Conservation (phyloP, 2,329 filamentous ascomycete species). For the Tolypocladium cylindrosporum region DNA sequence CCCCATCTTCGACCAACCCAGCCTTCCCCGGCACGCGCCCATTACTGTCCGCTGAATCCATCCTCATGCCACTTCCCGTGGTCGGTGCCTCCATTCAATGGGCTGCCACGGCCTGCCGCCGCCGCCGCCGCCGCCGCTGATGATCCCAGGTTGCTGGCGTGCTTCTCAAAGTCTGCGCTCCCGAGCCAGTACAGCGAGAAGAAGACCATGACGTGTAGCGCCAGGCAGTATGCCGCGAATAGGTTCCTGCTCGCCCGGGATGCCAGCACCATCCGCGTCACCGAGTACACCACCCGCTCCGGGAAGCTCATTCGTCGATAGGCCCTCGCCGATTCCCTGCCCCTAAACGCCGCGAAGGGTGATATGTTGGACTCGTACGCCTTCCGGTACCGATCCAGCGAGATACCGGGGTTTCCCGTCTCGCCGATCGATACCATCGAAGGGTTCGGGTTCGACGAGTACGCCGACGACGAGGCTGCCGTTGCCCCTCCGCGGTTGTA, state of each 20-base stretch:
- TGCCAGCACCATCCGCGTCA: slow-evolving; percentile 83
- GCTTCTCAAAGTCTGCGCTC: slow-evolving; percentile 52
- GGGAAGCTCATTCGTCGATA: slow-evolving; percentile 90
- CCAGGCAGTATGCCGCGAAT: slow-evolving; percentile 86
- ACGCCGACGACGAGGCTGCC: slow-evolving; percentile 54
- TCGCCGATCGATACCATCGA: slow-evolving; percentile 55
- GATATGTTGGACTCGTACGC: slow-evolving; percentile 94
- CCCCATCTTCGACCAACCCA: not conserved
- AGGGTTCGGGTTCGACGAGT: slow-evolving; percentile 62
- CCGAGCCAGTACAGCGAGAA: slow-evolving; percentile 79
- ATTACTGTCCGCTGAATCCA: slow-evolving; percentile 36
- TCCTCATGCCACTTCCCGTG: slow-evolving; percentile 50
- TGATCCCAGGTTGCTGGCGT: slow-evolving; percentile 47
- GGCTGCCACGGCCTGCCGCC: slow-evolving; percentile 27
- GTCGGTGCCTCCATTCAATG: slow-evolving; percentile 12
- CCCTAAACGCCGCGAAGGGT: slow-evolving; percentile 89
- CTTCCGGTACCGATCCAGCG: slow-evolving; percentile 76
- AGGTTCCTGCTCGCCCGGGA: slow-evolving; percentile 86
- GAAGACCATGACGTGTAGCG: slow-evolving; percentile 80
- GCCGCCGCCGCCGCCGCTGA: slow-evolving; percentile 32
- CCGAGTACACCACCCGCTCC: slow-evolving; percentile 80
- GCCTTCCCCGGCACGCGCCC: not conserved
- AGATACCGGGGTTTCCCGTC: slow-evolving; percentile 48
- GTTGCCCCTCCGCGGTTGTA: slow-evolving; percentile 67
- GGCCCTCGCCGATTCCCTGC: slow-evolving; percentile 82